Evolutionary conservation across 2,329 filamentous ascomycete species (phyloP), one percentile per base, ranked within the genome.

Genomic region (Fusarium liriodendri): DNA sequence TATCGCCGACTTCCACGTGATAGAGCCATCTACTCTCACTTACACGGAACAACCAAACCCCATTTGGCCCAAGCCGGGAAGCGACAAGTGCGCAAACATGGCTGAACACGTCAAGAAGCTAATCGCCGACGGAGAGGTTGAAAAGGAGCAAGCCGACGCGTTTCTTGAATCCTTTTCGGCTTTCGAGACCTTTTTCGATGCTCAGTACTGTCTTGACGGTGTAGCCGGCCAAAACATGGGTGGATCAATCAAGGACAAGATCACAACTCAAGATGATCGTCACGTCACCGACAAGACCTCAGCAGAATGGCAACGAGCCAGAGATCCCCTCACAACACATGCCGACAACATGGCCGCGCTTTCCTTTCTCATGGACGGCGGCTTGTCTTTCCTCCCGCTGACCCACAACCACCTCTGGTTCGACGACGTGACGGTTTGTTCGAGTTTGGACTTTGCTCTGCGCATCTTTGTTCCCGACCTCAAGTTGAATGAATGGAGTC

Each of bases 361-460:
- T 2, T 80, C 82, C 0, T 88, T 87, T 32, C 63, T 84, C 2
- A 82, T 87, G 79, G 87, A 89, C 35, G 83, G 80, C 0, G 84
- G 79, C 0, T 71, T 88, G 5, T 78, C 84, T 0, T 87, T 88
- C 40, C 37, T 84, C 1, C 85, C 86, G 0, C 70, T 89, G 59
- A 79, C 78, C 1, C 85, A 86, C 61, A 82, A 78, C 60, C 80
- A 85, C 11, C 74, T 82, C 78, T 85, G 81, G 73, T 80, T 88
- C 40, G 82, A 85, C 2, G 85, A 88, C 40, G 80, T 80, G 0
- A 81, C 72, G 8, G 85, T 86, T 3, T 86, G 83, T 61, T 84
- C 83, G 3, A 85, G 82, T 11, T 73, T 89, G n/a, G 87, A 89
- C 71, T 89, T 89, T 76, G 83, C 87, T 5, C 66, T 89, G 65